phyloP scores from a whole-genome alignment of 2,329 filamentous ascomycete species.

The Cercospora citrullina region DNA sequence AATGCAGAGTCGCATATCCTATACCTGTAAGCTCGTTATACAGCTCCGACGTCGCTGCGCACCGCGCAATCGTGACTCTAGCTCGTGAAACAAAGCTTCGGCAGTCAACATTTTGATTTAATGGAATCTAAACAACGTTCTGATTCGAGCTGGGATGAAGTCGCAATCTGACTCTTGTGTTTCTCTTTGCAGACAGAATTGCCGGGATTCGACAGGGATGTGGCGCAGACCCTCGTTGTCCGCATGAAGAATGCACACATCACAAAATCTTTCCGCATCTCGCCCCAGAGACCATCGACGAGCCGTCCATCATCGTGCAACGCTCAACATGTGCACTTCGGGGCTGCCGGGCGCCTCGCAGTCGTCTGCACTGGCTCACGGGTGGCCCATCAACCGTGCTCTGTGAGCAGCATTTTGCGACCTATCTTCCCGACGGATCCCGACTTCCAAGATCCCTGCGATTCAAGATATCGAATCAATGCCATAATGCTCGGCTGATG shows the following conservation, averaged over 20 bases:
- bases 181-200: neutral
- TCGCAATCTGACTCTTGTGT: neutral
- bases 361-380: neutral
- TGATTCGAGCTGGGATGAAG: neutral
- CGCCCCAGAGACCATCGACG: neutral
- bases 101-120: neutral
- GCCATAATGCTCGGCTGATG: neutral
- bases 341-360: neutral
- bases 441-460: constrained; percentile 3
- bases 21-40: neutral
- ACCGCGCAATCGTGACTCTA: neutral
- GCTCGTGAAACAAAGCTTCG: constrained; percentile 4
- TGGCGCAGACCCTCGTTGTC: neutral
- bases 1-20: neutral
- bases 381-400: neutral
- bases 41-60: neutral
- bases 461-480: neutral
- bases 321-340: neutral
- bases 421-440: constrained; percentile 4
- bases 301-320: constrained; percentile 1
- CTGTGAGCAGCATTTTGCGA: neutral
- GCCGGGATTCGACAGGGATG: constrained; percentile 1
- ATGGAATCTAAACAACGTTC: neutral
- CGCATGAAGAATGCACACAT: neutral
- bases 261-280: neutral